A percentile compares a stretch with the other conserved stretches of the same genome.
These are phyloP conservation scores for Helianthus tuberosus DNA, from an alignment of 129 eudicot genomes.

Conservation along the genomic window DNA sequence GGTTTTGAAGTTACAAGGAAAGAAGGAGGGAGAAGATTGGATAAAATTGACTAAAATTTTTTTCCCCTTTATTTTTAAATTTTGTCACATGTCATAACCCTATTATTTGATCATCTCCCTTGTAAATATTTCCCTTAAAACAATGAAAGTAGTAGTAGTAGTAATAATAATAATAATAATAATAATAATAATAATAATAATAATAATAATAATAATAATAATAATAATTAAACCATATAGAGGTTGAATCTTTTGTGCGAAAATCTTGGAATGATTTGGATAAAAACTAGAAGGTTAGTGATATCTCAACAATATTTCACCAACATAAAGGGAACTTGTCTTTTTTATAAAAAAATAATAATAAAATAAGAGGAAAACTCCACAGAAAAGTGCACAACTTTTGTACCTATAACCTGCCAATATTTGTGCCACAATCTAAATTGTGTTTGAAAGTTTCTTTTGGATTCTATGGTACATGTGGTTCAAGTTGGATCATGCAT, in stretches of 20 bases:
- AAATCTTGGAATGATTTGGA: constrained; percentile 1
- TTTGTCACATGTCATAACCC: too few relatives aligned
- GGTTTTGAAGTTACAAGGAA: too few relatives aligned
- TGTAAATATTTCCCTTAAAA: too few relatives aligned
- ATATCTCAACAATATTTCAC: constrained; percentile 42
- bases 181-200: too few relatives aligned
- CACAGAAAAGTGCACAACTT: constrained; percentile 22
- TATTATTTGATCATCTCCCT: too few relatives aligned
- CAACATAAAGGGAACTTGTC: constrained; percentile 37
- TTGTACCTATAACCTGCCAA: constrained; percentile 34
- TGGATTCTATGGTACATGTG: constrained; percentile 34
- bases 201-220: background rate
- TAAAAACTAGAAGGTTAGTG: constrained; percentile 15
- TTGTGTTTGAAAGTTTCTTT: constrained; percentile 42
- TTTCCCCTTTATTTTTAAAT: too few relatives aligned
- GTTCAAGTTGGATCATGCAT: constrained; percentile 55
- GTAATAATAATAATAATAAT: too few relatives aligned
- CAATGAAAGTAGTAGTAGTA: too few relatives aligned
- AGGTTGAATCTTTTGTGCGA: constrained; percentile 14
- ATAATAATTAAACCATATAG: background rate
- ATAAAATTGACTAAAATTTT: too few relatives aligned
- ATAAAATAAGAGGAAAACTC: background rate
- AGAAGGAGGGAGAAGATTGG: too few relatives aligned
- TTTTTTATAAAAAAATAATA: background rate
- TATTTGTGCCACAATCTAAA: constrained; percentile 23